Evolutionary conservation across 2,329 filamentous ascomycete species (phyloP).

Genomic region (Botryotinia convoluta): DNA sequence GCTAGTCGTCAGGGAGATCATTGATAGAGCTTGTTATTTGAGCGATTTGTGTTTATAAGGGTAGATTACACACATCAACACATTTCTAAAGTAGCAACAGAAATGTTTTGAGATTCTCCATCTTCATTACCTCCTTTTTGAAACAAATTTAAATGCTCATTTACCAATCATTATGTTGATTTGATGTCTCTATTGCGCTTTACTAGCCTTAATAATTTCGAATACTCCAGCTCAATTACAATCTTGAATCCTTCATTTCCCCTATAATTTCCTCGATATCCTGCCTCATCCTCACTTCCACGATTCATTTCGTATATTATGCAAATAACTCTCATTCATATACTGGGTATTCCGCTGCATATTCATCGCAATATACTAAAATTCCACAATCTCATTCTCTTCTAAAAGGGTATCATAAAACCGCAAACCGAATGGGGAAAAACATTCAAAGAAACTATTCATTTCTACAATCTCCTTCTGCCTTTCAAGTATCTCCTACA

Average conservation of each 20-base stretch:
- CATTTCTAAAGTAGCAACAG: too few species aligned
- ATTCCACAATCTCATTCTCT: background rate
- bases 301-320: background rate
- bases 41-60: too few species aligned
- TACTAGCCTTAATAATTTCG: background rate
- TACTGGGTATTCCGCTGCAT: background rate
- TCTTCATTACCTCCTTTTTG: background rate
- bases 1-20: too few species aligned
- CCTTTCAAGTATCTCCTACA: background rate
- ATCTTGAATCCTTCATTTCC: background rate
- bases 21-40: too few species aligned
- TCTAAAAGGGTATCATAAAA: background rate
- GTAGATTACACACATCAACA: too few species aligned
- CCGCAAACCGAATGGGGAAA: background rate
- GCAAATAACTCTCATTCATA: background rate
- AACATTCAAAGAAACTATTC: background rate
- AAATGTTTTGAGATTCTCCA: background rate
- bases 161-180: background rate
- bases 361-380: background rate
- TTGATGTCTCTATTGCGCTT: background rate
- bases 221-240: background rate
- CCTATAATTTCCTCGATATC: background rate
- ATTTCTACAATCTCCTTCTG: background rate
- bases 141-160: background rate
- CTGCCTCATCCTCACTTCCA: background rate